Percentiles rank a stretch among this genome's conserved stretches.
These are phyloP conservation scores for Dactylellina drechsleri DNA, from an alignment of 2,329 filamentous ascomycete genomes.

Conservation along the genomic window DNA sequence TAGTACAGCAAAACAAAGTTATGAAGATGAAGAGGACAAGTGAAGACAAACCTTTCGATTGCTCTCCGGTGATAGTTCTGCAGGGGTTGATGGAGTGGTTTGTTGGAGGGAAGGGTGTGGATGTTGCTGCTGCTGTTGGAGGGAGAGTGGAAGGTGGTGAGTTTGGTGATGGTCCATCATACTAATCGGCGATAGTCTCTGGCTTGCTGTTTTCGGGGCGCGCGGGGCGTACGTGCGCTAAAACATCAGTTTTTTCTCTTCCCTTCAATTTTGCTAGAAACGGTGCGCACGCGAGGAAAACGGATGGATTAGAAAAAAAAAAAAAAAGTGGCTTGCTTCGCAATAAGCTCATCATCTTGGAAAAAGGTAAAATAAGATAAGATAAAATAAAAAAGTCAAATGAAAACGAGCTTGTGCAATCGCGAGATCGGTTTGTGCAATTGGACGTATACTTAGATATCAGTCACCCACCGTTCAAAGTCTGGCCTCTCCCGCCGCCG, in stretches of 20 bases:
- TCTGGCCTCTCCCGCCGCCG: conserved; percentile 21
- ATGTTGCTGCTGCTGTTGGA: conserved; percentile 32
- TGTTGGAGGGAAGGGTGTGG: conserved; percentile 24
- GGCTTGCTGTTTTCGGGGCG: conserved; percentile 16
- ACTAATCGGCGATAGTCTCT: conserved; percentile 38
- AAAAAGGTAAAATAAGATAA: neutral
- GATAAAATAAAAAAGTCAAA: too few species aligned
- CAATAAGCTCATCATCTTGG: too few species aligned
- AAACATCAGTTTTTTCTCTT: neutral
- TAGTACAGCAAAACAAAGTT: neutral
- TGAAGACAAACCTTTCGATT: conserved; percentile 46
- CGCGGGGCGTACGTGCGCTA: neutral
- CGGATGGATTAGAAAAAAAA: neutral
- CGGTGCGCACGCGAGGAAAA: neutral
- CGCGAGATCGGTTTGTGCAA: too few species aligned
- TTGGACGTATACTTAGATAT: neutral
- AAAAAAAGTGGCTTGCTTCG: neutral
- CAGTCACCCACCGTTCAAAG: conserved; percentile 33
- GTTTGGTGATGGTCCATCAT: conserved; percentile 52
- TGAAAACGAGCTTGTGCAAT: too few species aligned
- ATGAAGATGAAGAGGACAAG: neutral
- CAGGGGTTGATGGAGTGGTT: conserved; percentile 12
- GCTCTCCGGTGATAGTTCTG: conserved; percentile 38
- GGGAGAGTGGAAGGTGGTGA: conserved; percentile 40
- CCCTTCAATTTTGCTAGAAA: neutral